A percentile compares a stretch with the other conserved stretches of the same genome.
phyloP scores from a whole-genome alignment of 306 rosid genomes.

The Quercus parvula region DNA sequence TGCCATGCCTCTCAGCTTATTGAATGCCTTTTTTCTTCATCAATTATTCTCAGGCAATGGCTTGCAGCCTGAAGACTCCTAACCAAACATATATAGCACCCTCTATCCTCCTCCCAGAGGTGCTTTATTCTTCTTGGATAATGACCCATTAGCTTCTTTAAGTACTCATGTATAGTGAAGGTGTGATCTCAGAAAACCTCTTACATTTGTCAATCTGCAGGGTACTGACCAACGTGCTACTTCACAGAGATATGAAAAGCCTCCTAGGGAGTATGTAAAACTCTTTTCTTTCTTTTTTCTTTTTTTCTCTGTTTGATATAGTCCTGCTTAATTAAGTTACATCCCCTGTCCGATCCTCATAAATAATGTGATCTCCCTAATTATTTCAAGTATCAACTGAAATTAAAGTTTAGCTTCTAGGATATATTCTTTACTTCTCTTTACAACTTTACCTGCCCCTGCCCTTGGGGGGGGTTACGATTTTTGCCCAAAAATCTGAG shows the following conservation, averaged over 20 bases:
- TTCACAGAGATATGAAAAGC: slow-evolving; percentile 39
- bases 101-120: slow-evolving; percentile 50
- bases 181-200: slow-evolving; percentile 7
- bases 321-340: background rate
- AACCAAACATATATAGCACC: slow-evolving; percentile 34
- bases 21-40: slow-evolving; percentile 21
- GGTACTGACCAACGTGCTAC: slow-evolving; percentile 18
- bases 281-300: background rate
- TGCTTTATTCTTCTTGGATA: slow-evolving; percentile 21
- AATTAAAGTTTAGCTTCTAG: background rate
- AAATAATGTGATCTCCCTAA: slow-evolving; percentile 4
- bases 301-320: background rate
- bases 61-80: slow-evolving; percentile 37
- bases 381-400: background rate
- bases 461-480: too few species aligned
- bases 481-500: too few species aligned
- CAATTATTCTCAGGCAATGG: slow-evolving; percentile 44
- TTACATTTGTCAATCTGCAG: slow-evolving; percentile 50
- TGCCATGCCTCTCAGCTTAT: slow-evolving; percentile 3
- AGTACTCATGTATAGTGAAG: slow-evolving; percentile 17
- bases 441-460: too few species aligned
- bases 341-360: background rate
- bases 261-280: slow-evolving; percentile 41
- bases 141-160: background rate
- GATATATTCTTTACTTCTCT: background rate